Base-by-base conservation (phyloP, 192 early-diverging fungal species). In the Chytriomyces hyalinus region DNA sequence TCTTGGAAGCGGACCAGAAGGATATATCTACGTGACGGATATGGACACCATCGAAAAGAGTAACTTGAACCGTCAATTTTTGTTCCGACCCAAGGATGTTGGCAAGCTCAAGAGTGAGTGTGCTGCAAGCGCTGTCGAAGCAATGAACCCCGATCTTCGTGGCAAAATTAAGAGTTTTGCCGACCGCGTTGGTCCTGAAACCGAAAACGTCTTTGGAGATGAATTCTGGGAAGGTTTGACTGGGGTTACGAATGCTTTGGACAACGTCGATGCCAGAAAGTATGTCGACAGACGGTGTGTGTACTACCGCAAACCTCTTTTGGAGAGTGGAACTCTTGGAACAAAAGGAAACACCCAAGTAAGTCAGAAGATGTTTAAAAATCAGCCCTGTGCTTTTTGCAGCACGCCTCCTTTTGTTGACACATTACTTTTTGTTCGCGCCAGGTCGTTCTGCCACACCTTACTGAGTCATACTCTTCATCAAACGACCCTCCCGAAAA, bases 21-120 rank as follows among this genome's bases (percentile, higher is more conserved):
- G 98, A 28, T 73, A 86, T 22, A 90, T 98, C 61, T 90, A 88
- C 81, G 83, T 99, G 62, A 99, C 97, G 6, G 98, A 99, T 80
- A 99, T 99, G 98, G 98, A 99, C 82, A 97, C 97, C 7, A 99
- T 99, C 65, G 98, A 99, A 73, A 99, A 98, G 89, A 93, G 91
- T 76, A 99, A 99, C 85, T 87, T 99, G 84, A 99, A 99, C 86
- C 90, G 98, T 50, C 98, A 99, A 86, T 99, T 99, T 86, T 86
- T 99, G 75, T 99, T 99, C 91, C 92, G 98, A 24, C 85, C 87
- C n/a, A 70, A 81, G 71, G 87, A 88, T 77, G 81, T 89, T 17
- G 82, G 87, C 76, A 95, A 94, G 86, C 90, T 97, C 63, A 99
- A 99, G 90, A 97, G 96, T 10, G 93, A 90, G 61, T 91, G 90